Percentiles rank a stretch among this genome's conserved stretches.
Conservation (phyloP, 1,284 basidiomycete species). For the Sutorius eximius region DNA sequence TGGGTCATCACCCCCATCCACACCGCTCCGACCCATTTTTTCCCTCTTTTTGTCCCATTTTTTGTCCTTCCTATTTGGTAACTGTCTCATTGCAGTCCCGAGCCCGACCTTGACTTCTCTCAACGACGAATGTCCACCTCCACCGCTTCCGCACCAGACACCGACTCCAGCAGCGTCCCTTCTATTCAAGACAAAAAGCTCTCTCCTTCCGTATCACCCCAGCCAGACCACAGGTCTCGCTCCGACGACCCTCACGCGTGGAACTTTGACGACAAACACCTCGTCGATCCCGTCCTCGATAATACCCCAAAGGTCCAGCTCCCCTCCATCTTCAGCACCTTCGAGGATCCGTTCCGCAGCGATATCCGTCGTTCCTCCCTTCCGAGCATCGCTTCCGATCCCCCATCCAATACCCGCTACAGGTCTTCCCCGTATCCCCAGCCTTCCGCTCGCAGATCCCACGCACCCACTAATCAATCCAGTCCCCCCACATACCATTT, state of each 20-base stretch:
- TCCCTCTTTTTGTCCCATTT: conserved; percentile 11
- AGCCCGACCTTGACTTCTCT: conserved; percentile 49
- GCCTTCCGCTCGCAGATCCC: conserved; percentile 44
- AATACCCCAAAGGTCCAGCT: conserved; percentile 59
- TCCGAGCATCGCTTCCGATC: conserved; percentile 56
- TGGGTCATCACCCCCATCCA: conserved; percentile 33
- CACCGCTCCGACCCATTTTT: conserved; percentile 23
- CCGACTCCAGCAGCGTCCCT: conserved; percentile 55
- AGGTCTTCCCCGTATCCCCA: conserved; percentile 52
- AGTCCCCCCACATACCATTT: conserved; percentile 62
- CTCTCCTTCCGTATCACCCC: conserved; percentile 52
- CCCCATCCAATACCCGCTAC: conserved; percentile 39
- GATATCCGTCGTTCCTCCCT: conserved; percentile 64
- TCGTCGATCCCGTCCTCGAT: conserved; percentile 36
- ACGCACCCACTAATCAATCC: conserved; percentile 44
- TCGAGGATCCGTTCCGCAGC: conserved; percentile 58
- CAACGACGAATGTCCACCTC: conserved; percentile 63
- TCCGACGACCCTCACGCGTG: conserved; percentile 35
- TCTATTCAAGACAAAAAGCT: conserved; percentile 60
- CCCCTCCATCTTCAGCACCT: conserved; percentile 68
- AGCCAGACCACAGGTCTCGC: conserved; percentile 47
- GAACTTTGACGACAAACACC: conserved; percentile 40
- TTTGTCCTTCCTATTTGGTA: conserved; percentile 14
- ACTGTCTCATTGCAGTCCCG: conserved; percentile 32
- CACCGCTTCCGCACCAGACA: conserved; percentile 57